phyloP scores from a whole-genome alignment of 148 eudicot species.

The Rhododendron ovatum region DNA sequence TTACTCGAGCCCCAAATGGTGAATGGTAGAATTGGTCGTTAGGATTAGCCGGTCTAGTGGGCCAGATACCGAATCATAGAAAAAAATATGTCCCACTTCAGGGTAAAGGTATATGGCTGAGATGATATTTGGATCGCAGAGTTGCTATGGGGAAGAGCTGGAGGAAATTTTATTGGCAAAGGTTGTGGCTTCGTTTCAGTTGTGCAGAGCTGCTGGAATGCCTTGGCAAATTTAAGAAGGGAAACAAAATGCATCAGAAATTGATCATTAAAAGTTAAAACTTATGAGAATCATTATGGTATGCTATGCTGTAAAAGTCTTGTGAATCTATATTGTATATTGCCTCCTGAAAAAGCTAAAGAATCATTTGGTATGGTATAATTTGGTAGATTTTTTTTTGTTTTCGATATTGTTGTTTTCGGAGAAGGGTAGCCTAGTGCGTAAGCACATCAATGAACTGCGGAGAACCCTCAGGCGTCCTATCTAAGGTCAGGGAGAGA shows the following conservation, averaged over 20 bases:
- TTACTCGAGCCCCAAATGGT: neutral
- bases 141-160: constrained; percentile 1
- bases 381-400: too few species aligned
- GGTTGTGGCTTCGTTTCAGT: neutral
- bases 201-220: neutral
- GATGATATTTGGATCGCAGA: neutral
- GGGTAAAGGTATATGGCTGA: too few species aligned
- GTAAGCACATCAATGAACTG: too few species aligned
- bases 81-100: neutral
- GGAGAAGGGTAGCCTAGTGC: too few species aligned
- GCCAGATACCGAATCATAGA: neutral
- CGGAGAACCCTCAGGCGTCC: too few species aligned
- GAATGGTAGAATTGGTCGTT: neutral
- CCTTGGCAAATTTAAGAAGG: neutral
- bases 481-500: too few species aligned
- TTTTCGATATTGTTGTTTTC: too few species aligned
- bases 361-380: too few species aligned
- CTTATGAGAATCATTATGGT: neutral
- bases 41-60: neutral
- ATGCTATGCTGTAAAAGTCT: neutral
- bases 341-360: neutral
- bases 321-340: neutral
- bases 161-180: neutral
- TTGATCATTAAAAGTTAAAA: neutral
- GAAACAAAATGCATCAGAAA: neutral